Evolutionary conservation across 2,329 filamentous ascomycete genomes (phyloP).

Genomic region (Huntiella moniliformis): DNA sequence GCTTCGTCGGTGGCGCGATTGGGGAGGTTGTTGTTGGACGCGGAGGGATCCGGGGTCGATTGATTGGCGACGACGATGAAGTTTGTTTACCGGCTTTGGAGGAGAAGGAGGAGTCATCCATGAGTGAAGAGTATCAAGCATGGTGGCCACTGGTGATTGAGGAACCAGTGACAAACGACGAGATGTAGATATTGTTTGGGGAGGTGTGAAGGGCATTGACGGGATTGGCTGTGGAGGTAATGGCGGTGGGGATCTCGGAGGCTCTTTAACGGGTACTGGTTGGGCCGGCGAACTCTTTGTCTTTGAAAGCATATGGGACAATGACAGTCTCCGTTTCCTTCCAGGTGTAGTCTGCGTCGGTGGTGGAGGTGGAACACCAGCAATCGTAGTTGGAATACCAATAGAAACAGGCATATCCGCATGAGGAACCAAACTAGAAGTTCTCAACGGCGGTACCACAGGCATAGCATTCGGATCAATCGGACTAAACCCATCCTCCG

Average conservation of each 20-base stretch:
- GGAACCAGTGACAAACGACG: background rate
- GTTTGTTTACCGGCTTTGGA: background rate
- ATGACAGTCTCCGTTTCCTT: background rate
- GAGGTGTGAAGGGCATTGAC: background rate
- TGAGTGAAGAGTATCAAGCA: background rate
- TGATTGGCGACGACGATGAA: slow-evolving; percentile 2
- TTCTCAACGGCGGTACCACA: background rate
- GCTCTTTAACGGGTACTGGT: too few relatives aligned
- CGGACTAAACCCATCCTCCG: background rate
- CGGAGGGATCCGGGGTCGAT: slow-evolving; percentile 1
- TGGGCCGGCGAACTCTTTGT: background rate
- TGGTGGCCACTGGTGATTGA: slow-evolving; percentile 2
- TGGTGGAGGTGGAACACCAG: background rate
- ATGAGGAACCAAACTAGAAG: background rate
- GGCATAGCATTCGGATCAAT: background rate
- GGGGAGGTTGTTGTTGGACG: background rate
- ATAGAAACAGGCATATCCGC: background rate
- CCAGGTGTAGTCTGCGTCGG: background rate
- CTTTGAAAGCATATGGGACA: background rate
- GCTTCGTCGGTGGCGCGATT: background rate
- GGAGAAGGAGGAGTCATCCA: background rate
- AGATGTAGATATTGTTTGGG: background rate
- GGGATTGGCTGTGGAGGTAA: background rate
- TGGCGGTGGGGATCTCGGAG: background rate
- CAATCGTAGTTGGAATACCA: background rate